Conservation (phyloP, 805 yeast species). For the Lipomyces sp. region DNA sequence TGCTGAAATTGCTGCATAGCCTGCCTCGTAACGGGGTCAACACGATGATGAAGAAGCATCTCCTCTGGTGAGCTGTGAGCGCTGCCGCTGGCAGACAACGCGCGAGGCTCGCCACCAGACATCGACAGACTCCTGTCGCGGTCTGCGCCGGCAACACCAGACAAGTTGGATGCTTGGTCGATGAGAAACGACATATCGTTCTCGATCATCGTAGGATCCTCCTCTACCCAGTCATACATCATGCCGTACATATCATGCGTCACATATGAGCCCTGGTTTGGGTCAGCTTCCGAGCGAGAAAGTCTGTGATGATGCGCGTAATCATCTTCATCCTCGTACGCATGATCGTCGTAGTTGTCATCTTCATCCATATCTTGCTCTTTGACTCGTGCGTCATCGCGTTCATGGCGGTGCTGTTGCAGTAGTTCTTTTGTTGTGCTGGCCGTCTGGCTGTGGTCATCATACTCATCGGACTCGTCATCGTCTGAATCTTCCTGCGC, state of each 20-base stretch:
- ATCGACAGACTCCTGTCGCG: background rate
- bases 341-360: background rate
- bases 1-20: too few relatives aligned
- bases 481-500: background rate
- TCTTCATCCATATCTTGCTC: background rate
- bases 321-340: too few relatives aligned
- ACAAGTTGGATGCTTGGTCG: background rate
- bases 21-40: background rate
- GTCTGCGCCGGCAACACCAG: background rate
- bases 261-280: background rate
- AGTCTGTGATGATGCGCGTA: too few relatives aligned
- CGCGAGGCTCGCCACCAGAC: slow-evolving; percentile 1
- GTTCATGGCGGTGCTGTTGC: background rate
- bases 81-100: slow-evolving; percentile 18
- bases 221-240: too few relatives aligned
- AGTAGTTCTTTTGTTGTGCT: too few relatives aligned
- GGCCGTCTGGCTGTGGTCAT: slow-evolving; percentile 2
- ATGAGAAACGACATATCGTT: background rate
- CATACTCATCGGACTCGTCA: slow-evolving; percentile 9
- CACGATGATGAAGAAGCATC: background rate
- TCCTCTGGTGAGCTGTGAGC: slow-evolving; percentile 22
- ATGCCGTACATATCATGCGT: too few relatives aligned
- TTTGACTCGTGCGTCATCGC: slow-evolving; percentile 1
- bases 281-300: background rate
- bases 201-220: too few relatives aligned